Conservation (phyloP, 1,284 basidiomycete genomes). For the Melampsora larici-populina region DNA sequence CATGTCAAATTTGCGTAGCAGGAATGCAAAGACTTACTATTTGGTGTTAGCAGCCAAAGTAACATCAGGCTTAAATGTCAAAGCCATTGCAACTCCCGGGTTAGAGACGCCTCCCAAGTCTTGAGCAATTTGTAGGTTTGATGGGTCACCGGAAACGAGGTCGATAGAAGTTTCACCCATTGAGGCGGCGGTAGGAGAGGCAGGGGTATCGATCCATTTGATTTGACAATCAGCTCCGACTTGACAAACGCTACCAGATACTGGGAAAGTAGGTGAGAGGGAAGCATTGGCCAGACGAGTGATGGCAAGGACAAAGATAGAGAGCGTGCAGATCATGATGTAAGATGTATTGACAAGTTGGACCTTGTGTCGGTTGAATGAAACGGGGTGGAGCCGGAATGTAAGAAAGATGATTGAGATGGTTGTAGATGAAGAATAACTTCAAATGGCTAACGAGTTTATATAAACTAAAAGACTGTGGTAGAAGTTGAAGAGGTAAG, state of each 20-base stretch:
- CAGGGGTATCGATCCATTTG: conserved; percentile 34
- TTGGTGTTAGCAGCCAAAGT: conserved; percentile 4
- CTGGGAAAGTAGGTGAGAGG: conserved; percentile 25
- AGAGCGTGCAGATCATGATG: conserved; percentile 9
- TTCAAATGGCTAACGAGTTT: no score
- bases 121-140: conserved; percentile 28
- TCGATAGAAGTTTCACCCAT: conserved; percentile 37
- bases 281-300: conserved; percentile 1
- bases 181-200: conserved; percentile 1
- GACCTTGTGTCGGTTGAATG: neutral
- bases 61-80: conserved; percentile 25
- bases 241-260: conserved; percentile 7
- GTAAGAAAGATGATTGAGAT: no score
- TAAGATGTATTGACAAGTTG: conserved; percentile 1
- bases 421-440: no score
- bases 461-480: no score
- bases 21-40: neutral
- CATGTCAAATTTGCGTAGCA: neutral
- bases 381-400: no score
- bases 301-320: conserved; percentile 14
- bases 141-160: conserved; percentile 13
- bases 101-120: conserved; percentile 23
- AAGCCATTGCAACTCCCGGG: conserved; percentile 20
- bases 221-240: conserved; percentile 18
- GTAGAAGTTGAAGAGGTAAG: no score